These are phyloP conservation scores for Fusarium coicis DNA, from an alignment of 2,329 filamentous ascomycete species.

Conservation along the genomic window DNA sequence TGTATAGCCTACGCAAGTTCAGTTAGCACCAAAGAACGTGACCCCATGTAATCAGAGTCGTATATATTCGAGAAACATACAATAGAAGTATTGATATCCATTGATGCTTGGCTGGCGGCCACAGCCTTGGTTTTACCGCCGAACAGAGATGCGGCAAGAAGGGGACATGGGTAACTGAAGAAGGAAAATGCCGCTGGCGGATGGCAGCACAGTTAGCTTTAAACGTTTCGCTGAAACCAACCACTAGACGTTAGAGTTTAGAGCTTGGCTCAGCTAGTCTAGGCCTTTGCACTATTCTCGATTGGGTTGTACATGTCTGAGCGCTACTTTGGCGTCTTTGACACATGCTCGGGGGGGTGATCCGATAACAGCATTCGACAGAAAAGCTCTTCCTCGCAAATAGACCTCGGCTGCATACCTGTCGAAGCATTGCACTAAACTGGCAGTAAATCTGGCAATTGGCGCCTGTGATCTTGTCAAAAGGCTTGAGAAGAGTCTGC, in stretches of 20 bases:
- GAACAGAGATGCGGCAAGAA: neutral
- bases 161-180: neutral
- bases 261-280: neutral
- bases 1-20: neutral
- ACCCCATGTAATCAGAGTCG: no score
- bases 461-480: no score
- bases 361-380: neutral
- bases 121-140: neutral
- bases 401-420: neutral
- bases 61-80: neutral
- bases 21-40: neutral
- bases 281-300: neutral
- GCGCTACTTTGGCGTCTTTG: neutral
- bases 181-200: neutral
- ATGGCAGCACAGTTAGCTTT: neutral
- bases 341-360: neutral
- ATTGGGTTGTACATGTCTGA: neutral
- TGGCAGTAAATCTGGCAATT: neutral
- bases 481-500: no score
- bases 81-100: neutral
- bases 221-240: neutral
- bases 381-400: neutral
- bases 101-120: neutral
- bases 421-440: neutral
- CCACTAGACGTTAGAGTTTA: neutral